Evolutionary conservation across 1,139 yeast species (phyloP), one percentile per base, ranked within the genome.

Genomic region (Taphrina deformans): DNA sequence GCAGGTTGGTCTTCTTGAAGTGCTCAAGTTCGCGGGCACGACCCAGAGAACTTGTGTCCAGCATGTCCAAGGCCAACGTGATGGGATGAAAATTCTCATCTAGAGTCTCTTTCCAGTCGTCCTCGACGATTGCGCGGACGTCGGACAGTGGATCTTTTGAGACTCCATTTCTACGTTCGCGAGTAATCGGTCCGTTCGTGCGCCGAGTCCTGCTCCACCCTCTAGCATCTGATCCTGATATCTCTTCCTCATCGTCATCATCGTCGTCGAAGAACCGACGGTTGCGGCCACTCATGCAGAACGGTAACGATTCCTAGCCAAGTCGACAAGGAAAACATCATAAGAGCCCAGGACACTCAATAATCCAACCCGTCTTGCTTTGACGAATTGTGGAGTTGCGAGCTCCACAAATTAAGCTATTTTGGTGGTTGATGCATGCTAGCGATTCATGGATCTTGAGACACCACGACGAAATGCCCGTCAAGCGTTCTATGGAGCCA

Each of bases 41-140:
- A 0, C 98, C 98, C 35, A 91, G 96, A 0, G 96, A 88, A 1
- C 96, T 85, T 70, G 85, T 87, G 74, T 92, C 97, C 70, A 90
- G 79, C 67, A 92, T 79, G 0, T 93, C 84, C 55, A 92, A 79
- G 0, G 97, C 96, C 65, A 87, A 79, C 71, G 90, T 97, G 51
- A 92, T 79, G 0, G 97, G 96, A 73, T 89, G 90, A 62, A 95
- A 80, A 24, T 52, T 44, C 10, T 52, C 58, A 41, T 59, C 56
- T 41, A 59, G 41, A 9, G 50, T 59, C 40, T 59, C 63, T n/a
- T 38, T 26, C 63, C 63, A 59, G 29, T 59, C 56, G 14, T 38
- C 50, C 16, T 59, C 40, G n/a, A 59, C 55, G 29, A 50, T 26
- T 7, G 27, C 56, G 14, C 63, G 40, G 31, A 59, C 55, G 29